Base-by-base conservation (phyloP, 495 filamentous ascomycete species). In the Xylaria venustula region DNA sequence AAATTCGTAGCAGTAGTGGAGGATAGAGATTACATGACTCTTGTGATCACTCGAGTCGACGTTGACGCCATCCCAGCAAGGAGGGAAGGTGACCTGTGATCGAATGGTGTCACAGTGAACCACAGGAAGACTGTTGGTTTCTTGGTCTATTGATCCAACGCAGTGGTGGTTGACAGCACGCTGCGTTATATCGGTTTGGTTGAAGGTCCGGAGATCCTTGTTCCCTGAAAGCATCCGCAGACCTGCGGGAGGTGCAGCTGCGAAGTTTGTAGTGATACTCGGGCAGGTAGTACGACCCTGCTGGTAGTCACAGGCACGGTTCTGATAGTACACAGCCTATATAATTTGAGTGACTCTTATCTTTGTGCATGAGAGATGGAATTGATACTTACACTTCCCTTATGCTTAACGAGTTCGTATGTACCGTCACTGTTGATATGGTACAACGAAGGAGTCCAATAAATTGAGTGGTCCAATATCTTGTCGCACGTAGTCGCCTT, bases 41-140 rank as follows among this genome's bases (percentile, higher is more conserved):
- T 78, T 79, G 75, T 88, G 85, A 62, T 85, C 76, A 0, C 51
- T 22, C 0, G 82, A 77, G 58, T 87, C 84, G 17, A 78, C 60
- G 59, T 86, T 78, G 63, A 85, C 74, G 19, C 87, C 87, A 64
- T 89, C 85, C 87, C 87, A 89, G 76, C 87, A 90, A 7, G 83
- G 84, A 2, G 87, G 87, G 71, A 90, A 90, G 77, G 86, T 83
- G 32, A 89, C 67, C 64, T 90, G 87, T 41, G 87, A 69, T 22
- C 60, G 60, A 8, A 63, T 58, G 7, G n/a, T 23, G 20, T 58
- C 22, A 17, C 66, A 69, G 0, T 58, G 61, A 2, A 12, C 9
- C 14, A 67, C 61, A 8, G 67, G 61, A 22, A 53, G 28, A 26
- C 54, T 58, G 54, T 58, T 58, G 8, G 54, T 58, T 23, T 58